Base-by-base conservation (phyloP, 2,329 filamentous ascomycete species). In the Cladobotryum protrusum region DNA sequence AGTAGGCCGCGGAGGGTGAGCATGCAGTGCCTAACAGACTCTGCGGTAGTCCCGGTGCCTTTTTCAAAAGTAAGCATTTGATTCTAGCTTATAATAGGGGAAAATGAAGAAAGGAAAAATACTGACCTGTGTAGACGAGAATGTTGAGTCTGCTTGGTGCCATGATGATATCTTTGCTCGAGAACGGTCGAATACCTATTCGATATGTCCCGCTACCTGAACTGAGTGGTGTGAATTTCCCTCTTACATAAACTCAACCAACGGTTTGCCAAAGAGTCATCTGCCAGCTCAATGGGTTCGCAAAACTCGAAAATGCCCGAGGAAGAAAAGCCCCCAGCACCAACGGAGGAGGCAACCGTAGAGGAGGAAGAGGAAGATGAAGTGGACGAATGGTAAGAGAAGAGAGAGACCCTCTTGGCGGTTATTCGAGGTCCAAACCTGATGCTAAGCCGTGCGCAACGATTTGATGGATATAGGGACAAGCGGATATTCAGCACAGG, bases 401-500 rank as follows among this genome's bases (percentile, higher is more conserved):
- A 29, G 11, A 8, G 6, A 29, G 24, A 29, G 6, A 35, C 36
- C 29, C 15, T 13, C 18, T 20, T 14, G 39, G 13, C 39, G 15
- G 13, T 20, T 42, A 14, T 45, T 18, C 9, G 50, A 54, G 53
- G 47, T 47, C 47, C 53, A 45, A 57, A 55, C 48, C 61, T 59
- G 61, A 61, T 56, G 60, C 60, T 58, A 52, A 56, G 57, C 56
- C 52, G 52, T 35, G 43, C 34, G 29, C 20, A 6, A 41, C 37
- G 8, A 17, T 17, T 41, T 17, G 37, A 17, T 52, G 44, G 32
- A 51, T 59, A 52, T 65, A 97, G 92, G 92, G 91, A 97, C 74
- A 92, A 96, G 79, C 81, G 93, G 65, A 97, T 97, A 69, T 95
- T 89, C 74, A 96, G 89, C 74, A 97, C 92, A 3, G 93, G 92